These are phyloP conservation scores for Patellaria atrata DNA, from an alignment of 495 filamentous ascomycete genomes.

Conservation along the genomic window DNA sequence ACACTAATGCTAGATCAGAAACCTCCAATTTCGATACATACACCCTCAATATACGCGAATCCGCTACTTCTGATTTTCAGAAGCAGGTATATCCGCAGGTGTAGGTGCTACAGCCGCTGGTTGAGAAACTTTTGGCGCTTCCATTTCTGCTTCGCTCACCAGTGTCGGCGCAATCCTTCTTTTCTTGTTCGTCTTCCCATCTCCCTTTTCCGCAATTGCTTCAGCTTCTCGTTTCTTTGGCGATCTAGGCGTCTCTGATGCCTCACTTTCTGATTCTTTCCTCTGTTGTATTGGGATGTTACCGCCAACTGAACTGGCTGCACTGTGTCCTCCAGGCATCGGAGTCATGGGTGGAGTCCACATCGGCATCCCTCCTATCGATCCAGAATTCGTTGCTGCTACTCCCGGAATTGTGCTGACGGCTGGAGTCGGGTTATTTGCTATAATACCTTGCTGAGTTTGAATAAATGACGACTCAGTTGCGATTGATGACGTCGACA, in stretches of 20 bases:
- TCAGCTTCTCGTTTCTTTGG: constrained; percentile 18
- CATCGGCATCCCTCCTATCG: constrained; percentile 22
- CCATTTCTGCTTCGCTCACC: constrained; percentile 7
- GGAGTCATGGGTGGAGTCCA: constrained; percentile 30
- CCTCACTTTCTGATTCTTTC: constrained; percentile 10
- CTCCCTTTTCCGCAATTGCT: constrained; percentile 17
- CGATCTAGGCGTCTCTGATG: constrained; percentile 1
- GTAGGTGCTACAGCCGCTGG: background rate
- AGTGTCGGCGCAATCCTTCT: constrained; percentile 28
- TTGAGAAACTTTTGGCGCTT: background rate
- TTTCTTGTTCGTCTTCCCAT: constrained; percentile 21
- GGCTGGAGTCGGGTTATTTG: constrained; percentile 24
- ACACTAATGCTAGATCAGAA: background rate
- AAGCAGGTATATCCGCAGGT: background rate
- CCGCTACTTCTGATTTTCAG: too few species aligned
- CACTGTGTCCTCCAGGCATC: constrained; percentile 19
- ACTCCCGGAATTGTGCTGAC: constrained; percentile 24
- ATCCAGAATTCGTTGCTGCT: constrained; percentile 23
- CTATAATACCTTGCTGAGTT: constrained; percentile 14
- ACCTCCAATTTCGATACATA: background rate
- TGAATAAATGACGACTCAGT: constrained; percentile 36
- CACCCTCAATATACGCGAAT: background rate
- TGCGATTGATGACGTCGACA: constrained; percentile 70
- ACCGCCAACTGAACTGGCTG: constrained; percentile 19
- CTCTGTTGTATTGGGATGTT: constrained; percentile 8